These are phyloP conservation scores for Penicillium sp. DNA, from an alignment of 2,329 filamentous ascomycete genomes.

Conservation along the genomic window DNA sequence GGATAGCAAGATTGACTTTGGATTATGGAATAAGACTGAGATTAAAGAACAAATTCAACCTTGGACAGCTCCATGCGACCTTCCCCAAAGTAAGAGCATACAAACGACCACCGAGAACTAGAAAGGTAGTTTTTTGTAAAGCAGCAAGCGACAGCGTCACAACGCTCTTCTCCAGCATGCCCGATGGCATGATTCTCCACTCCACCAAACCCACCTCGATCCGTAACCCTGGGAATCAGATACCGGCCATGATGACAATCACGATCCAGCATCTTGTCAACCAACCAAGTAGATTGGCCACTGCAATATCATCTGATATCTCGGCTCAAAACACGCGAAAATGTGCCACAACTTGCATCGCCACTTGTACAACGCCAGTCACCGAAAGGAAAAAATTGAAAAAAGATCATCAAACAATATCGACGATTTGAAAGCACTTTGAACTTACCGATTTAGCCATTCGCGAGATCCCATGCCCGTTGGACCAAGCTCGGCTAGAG, in stretches of 20 bases:
- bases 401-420: neutral
- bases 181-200: neutral
- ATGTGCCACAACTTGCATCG: neutral
- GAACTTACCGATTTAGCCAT: neutral
- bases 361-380: neutral
- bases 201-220: neutral
- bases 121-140: neutral
- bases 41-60: neutral
- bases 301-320: neutral
- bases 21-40: neutral
- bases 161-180: neutral
- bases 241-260: neutral
- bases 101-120: neutral
- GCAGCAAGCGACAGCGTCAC: neutral
- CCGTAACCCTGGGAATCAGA: neutral
- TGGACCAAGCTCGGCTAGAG: constrained; percentile 37
- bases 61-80: neutral
- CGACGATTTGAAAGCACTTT: neutral
- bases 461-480: neutral
- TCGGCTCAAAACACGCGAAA: neutral
- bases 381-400: neutral
- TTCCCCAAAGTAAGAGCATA: neutral
- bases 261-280: neutral
- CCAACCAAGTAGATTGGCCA: neutral
- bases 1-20: neutral